A percentile compares a stretch with the other conserved stretches of the same genome.
Evolutionary conservation across 257 asterid genomes (phyloP).

Genomic region (Plectranthus barbatus): DNA sequence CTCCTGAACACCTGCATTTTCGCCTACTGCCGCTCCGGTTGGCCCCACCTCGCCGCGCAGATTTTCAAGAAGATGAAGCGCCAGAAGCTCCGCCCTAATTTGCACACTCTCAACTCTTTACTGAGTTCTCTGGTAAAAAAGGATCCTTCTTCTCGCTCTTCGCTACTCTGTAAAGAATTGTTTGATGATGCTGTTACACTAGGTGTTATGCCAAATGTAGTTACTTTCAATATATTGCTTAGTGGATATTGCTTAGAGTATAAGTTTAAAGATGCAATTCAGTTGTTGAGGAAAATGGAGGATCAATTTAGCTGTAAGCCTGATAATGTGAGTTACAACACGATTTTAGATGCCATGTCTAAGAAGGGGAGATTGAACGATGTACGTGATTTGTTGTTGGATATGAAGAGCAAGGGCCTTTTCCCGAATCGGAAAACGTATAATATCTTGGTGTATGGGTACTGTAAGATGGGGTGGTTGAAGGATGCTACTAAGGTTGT

Average conservation of each 20-base stretch:
- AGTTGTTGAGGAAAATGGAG: slow-evolving; percentile 49
- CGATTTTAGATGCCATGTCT: slow-evolving; percentile 46
- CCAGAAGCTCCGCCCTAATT: slow-evolving; percentile 30
- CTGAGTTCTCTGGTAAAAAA: slow-evolving; percentile 55
- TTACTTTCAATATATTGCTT: slow-evolving; percentile 62
- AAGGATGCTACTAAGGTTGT: slow-evolving; percentile 61
- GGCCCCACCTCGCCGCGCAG: slow-evolving; percentile 52
- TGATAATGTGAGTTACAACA: slow-evolving; percentile 65
- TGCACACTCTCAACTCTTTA: slow-evolving; percentile 45
- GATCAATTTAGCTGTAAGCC: slow-evolving; percentile 38
- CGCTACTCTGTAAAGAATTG: slow-evolving; percentile 38
- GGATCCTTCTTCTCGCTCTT: slow-evolving; percentile 35
- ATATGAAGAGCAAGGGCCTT: slow-evolving; percentile 64
- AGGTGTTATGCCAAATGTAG: slow-evolving; percentile 48
- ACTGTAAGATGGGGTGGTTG: slow-evolving; percentile 70
- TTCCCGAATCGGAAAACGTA: slow-evolving; percentile 51
- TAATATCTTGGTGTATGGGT: slow-evolving; percentile 70
- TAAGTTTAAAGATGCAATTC: slow-evolving; percentile 48
- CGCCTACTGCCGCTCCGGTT: slow-evolving; percentile 55
- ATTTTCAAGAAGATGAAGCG: slow-evolving; percentile 83
- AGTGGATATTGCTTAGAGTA: slow-evolving; percentile 58
- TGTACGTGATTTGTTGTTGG: slow-evolving; percentile 52
- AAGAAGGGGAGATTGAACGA: slow-evolving; percentile 74
- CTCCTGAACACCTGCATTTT: slow-evolving; percentile 50
- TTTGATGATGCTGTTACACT: slow-evolving; percentile 59